Evolutionary conservation across 2,329 filamentous ascomycete species (phyloP), one percentile per base, ranked within the genome.

Genomic region (Chaetomiaceae sp.): DNA sequence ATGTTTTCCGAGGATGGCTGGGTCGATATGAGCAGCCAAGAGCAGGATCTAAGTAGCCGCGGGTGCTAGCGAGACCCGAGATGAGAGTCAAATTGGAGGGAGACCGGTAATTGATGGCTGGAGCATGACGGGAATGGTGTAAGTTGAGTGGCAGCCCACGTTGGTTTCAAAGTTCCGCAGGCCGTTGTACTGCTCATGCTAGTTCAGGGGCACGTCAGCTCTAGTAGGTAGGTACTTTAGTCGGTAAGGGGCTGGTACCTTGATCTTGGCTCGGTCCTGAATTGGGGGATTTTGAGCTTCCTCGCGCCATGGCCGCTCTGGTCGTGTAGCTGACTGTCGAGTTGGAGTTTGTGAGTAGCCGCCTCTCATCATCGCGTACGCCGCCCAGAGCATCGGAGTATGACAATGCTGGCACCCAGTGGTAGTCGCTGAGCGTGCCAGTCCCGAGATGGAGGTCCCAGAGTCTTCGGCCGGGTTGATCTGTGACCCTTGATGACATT

Each of bases 121-220:
- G n/a, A 68, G 48, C 15, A 66, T 58, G 38, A 68, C 47, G 19
- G 61, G 58, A 20, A 67, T 61, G 47, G 55, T 61, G 50, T 63
- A 61, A 20, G 46, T 65, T 3, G 62, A 59, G 39, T 66, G 64
- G 3, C 64, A 59, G 1, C 33, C 51, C 45, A 71, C 68, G 34
- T 79, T 80, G 56, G 68, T 67, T 46, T 81, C 77, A 37, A 79
- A 79, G 51, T 78, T 75, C 9, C 73, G 61, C 68, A 78, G 74
- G 47, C 76, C 76, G 57, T 75, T 80, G 66, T 80, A 81, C 60
- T 79, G 63, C 12, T 61, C 50, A 51, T 66, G 63, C 66, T 66
- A 71, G 39, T 66, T n/a, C n/a, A n/a, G n/a, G n/a, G n/a, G n/a
- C n/a, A n/a, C n/a, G n/a, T n/a, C n/a, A n/a, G n/a, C n/a, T n/a